These are phyloP conservation scores for Akanthomyces uredinophilus DNA, from an alignment of 2,329 filamentous ascomycete genomes.

Conservation along the genomic window DNA sequence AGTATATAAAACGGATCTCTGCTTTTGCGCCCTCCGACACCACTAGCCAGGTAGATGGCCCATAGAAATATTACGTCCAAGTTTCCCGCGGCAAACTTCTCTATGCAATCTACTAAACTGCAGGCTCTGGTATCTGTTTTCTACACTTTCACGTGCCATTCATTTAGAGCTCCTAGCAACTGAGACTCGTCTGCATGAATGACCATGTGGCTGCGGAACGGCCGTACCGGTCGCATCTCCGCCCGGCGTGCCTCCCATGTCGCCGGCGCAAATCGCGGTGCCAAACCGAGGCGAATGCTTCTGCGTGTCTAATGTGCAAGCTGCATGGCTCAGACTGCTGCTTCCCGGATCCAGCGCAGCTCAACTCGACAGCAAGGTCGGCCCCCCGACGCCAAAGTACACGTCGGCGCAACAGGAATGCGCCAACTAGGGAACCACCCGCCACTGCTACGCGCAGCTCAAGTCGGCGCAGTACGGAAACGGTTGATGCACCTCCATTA, in stretches of 20 bases:
- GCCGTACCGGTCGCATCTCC: constrained; percentile 57
- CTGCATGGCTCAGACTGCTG: constrained; percentile 53
- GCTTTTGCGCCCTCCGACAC: neutral
- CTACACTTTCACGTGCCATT: too few species aligned
- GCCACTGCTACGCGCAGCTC: neutral
- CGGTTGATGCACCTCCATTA: neutral
- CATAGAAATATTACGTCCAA: neutral
- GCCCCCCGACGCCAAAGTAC: neutral
- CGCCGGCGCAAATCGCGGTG: constrained; percentile 58
- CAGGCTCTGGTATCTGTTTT: too few species aligned
- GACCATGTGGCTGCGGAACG: constrained; percentile 22
- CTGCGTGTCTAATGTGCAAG: constrained; percentile 52
- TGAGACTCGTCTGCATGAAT: neutral
- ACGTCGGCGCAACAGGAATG: neutral
- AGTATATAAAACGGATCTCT: neutral
- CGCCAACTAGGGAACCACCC: neutral
- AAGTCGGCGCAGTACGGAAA: neutral
- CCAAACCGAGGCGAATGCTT: constrained; percentile 48
- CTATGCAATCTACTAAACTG: too few species aligned
- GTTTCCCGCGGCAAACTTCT: neutral
- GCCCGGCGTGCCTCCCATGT: constrained; percentile 56
- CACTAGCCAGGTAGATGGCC: neutral
- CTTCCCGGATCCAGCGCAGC: constrained; percentile 35
- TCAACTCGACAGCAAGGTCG: neutral
- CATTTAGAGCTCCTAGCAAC: too few species aligned